phyloP scores from a whole-genome alignment of 2,329 filamentous ascomycete species.

The Beauveria sp. region DNA sequence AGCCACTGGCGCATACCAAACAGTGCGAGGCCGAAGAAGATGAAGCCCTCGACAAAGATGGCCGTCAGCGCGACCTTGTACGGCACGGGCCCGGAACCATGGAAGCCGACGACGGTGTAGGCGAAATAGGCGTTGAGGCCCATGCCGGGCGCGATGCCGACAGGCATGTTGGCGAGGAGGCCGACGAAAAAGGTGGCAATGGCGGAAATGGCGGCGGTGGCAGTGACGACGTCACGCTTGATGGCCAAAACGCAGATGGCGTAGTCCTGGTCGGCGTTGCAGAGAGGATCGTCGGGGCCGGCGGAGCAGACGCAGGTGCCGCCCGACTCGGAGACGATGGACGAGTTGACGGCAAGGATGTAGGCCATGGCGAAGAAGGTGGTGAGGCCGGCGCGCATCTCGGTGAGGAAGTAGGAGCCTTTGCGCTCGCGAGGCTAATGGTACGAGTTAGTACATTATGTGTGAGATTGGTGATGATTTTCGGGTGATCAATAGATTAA shows the following conservation, averaged over 20 bases:
- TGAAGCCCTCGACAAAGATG: slow-evolving; percentile 81
- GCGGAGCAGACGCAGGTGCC: slow-evolving; percentile 68
- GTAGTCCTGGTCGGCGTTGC: slow-evolving; percentile 49
- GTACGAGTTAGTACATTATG: not conserved
- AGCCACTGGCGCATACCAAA: slow-evolving; percentile 84
- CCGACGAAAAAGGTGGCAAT: slow-evolving; percentile 80
- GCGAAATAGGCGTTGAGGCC: slow-evolving; percentile 81
- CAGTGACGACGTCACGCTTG: slow-evolving; percentile 74
- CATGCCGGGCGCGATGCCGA: slow-evolving; percentile 36
- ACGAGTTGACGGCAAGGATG: slow-evolving; percentile 46
- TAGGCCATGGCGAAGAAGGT: slow-evolving; percentile 63
- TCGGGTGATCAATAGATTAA: not conserved
- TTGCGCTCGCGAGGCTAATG: slow-evolving; percentile 60
- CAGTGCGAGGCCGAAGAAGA: slow-evolving; percentile 73
- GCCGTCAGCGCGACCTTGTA: slow-evolving; percentile 74
- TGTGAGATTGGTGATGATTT: not conserved
- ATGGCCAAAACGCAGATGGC: slow-evolving; percentile 54
- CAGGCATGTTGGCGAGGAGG: slow-evolving; percentile 63
- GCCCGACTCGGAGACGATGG: slow-evolving; percentile 54
- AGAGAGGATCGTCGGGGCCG: slow-evolving; percentile 42
- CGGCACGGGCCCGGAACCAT: slow-evolving; percentile 65
- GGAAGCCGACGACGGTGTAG: slow-evolving; percentile 66
- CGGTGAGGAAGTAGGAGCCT: slow-evolving; percentile 72
- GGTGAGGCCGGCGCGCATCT: slow-evolving; percentile 73
- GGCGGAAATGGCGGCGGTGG: slow-evolving; percentile 74